Base-by-base conservation (phyloP, 805 yeast species). In the Wickerhamiella azymoides region DNA sequence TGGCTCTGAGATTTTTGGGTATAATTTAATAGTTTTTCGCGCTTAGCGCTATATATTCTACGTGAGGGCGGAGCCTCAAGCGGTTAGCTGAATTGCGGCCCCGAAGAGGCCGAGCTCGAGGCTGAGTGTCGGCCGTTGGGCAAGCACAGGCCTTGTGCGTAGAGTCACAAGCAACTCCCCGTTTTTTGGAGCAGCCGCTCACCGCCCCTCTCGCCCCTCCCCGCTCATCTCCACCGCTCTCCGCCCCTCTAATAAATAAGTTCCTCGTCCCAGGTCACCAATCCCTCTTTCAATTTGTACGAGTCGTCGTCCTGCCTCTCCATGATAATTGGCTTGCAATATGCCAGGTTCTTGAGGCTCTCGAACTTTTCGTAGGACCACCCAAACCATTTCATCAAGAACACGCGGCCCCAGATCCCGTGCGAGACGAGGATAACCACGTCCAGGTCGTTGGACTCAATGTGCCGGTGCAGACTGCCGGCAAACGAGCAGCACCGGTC, bases 351-450 rank as follows among this genome's bases (percentile, higher is more conserved):
- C 49, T 80, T 73, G 50, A 88, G 69, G 39, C 79, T 71, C 62
- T 88, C 96, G 62, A 86, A 88, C 58, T 79, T 77, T 59, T 86
- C 96, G 57, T 81, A 89, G 1, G 81, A 72, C 96, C 96, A 88
- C 48, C 94, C 68, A 60, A 77, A 88, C 96, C 96, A 88, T 56
- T 86, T 83, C 86, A 86, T 85, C 37, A 88, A 62, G 55, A 88
- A 88, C 8, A 88, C 96, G 36, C 96, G 68, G 3, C 93, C 82
- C 89, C 94, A 85, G 13, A 88, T 84, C 9, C 96, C 96, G 60
- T 88, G 96, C 4, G 94, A 82, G 36, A 88, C 95, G 36, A 88
- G 64, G 2, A 88, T 85, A 35, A 85, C 70, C 16, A 86, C 80
- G 49, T 76, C 74, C n/a, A 96, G 86, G 54, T 74, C 70, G 14